These are phyloP conservation scores for Deuterostichococcus epilithicus DNA, from an alignment of 139 green algal species.

Conservation along the genomic window DNA sequence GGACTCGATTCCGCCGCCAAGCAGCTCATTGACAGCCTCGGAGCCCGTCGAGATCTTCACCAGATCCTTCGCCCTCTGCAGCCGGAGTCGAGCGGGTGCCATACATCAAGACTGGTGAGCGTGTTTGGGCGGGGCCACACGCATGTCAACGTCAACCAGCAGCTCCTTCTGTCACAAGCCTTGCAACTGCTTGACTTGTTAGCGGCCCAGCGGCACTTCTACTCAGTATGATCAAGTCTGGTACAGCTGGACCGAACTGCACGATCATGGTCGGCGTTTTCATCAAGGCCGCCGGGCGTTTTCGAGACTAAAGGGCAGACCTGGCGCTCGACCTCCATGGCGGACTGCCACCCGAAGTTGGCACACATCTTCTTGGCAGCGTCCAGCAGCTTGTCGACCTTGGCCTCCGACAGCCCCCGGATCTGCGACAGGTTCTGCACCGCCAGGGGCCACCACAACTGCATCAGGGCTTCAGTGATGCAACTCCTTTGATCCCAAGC, in stretches of 20 bases:
- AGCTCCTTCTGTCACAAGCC: too few relatives aligned
- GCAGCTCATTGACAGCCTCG: constrained; percentile 67
- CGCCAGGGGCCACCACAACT: too few relatives aligned
- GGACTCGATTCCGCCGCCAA: constrained; percentile 82
- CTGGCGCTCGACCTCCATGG: constrained; percentile 25
- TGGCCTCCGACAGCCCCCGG: constrained; percentile 90
- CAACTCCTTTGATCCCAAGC: neutral
- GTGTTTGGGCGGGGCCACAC: too few relatives aligned
- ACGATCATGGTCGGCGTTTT: too few relatives aligned
- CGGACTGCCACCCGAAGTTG: constrained; percentile 29
- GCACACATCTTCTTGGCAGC: constrained; percentile 52
- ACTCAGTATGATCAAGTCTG: too few relatives aligned
- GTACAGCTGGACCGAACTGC: too few relatives aligned
- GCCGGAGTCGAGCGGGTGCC: neutral
- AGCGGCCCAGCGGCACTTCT: too few relatives aligned
- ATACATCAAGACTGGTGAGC: too few relatives aligned
- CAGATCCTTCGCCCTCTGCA: constrained; percentile 50
- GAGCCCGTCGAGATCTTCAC: constrained; percentile 69
- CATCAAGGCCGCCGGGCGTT: too few relatives aligned
- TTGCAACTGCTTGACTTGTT: too few relatives aligned
- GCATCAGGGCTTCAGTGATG: neutral
- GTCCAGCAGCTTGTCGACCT: constrained; percentile 91
- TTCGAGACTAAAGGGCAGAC: neutral
- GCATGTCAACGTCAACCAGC: too few relatives aligned
- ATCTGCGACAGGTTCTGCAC: constrained; percentile 74